Base-by-base conservation (phyloP, 768 basidiomycete genomes). In the Lentinula guzmanii region DNA sequence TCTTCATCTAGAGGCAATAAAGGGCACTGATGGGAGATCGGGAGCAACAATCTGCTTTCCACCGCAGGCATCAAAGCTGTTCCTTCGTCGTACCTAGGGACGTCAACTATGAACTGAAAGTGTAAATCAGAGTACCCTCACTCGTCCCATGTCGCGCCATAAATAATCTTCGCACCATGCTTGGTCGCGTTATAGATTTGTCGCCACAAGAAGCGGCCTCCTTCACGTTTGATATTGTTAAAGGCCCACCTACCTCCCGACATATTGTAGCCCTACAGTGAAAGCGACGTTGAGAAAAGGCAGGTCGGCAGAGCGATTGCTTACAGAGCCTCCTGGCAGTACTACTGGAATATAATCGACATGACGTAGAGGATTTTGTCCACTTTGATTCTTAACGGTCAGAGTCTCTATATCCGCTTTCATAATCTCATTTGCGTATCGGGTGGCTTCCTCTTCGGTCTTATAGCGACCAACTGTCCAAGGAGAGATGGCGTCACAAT, bases 71-170 rank as follows among this genome's bases (percentile, higher is more conserved):
- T 83, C 62, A 91, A 83, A 1, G 86, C 90, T 0, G 91, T 93
- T 42, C 92, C 91, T 76, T 92, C 90, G 65, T 93, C 90, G 64
- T 92, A 56, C 35, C 54, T 56, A 37, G 3, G 8, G 37, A 56
- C 6, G 5, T 35, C 1, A 8, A 42, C 5, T 35, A 8, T 24
- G 35, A 21, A n/a, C 16, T 15, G 1, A 8, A 18, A n/a, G 7
- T 28, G 15, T n/a, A 15, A 33, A 7, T 11, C n/a, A 16, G 3
- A 21, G 21, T 5, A 41, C 5, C 18, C 33, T 56, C 41, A 84
- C 86, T 92, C 91, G 67, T 93, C 91, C 90, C 91, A 93, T 89
- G 91, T 93, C 5, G 90, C 90, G 18, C 87, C 87, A 64, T 58
- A 58, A 34, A 58, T 56, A 15, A 37, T 48, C 21, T 7, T 48